Evolutionary conservation across 768 basidiomycete species (phyloP).

Genomic region (Leccinum barrowsii): DNA sequence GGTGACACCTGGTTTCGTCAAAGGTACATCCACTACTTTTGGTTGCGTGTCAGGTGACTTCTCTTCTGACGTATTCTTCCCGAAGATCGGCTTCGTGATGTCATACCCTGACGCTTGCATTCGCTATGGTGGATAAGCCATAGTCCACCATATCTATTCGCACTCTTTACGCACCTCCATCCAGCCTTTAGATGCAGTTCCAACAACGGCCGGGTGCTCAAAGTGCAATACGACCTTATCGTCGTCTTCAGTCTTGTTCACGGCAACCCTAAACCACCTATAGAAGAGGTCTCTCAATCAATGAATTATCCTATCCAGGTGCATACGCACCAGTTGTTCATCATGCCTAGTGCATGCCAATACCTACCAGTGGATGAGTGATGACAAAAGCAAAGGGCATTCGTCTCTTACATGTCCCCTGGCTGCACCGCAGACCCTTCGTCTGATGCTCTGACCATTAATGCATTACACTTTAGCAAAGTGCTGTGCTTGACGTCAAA

Average conservation of each 20-base stretch:
- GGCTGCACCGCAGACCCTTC: constrained; percentile 49
- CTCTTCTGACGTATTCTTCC: constrained; percentile 1
- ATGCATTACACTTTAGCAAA: constrained; percentile 34
- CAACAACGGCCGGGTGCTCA: constrained; percentile 58
- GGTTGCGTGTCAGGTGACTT: background rate
- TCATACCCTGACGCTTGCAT: constrained; percentile 45
- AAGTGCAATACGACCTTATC: constrained; percentile 36
- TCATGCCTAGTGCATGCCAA: constrained; percentile 58
- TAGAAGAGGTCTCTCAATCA: background rate
- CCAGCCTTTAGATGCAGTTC: constrained; percentile 50
- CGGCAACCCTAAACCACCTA: constrained; percentile 57
- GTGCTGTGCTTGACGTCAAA: constrained; percentile 34
- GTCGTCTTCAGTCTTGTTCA: constrained; percentile 35
- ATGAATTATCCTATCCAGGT: background rate
- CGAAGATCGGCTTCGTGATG: constrained; percentile 41
- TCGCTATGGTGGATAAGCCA: constrained; percentile 26
- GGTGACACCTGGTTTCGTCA: constrained; percentile 45
- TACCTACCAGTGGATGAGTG: constrained; percentile 25
- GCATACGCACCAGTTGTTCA: constrained; percentile 43
- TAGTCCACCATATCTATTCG: background rate
- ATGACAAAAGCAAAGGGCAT: background rate
- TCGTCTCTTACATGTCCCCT: constrained; percentile 43
- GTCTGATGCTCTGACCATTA: constrained; percentile 55
- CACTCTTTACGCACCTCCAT: constrained; percentile 41
- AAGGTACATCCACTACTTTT: constrained; percentile 26